Evolutionary conservation across 2,329 filamentous ascomycete species (phyloP), one percentile per base, ranked within the genome.

Genomic region (Colletotrichum sp.): DNA sequence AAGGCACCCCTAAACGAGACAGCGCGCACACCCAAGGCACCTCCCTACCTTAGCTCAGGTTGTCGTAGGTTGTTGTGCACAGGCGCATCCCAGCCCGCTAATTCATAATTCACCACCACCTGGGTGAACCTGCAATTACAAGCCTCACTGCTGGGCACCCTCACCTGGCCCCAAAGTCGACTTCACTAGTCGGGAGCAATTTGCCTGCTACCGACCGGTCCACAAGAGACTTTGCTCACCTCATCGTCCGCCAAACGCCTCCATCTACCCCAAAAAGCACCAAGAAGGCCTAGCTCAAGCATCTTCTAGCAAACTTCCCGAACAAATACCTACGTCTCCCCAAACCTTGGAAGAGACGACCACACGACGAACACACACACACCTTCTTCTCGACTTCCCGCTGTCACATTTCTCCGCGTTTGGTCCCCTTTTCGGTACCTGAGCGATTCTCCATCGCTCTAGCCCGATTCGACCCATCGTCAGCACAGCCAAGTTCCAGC

Each of bases 391-490:
- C 55, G 69, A 73, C 65, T 30, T 74, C 34, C 70, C 70, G 71
- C 74, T 76, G 74, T 76, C 70, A 76, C 64, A 74, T 74, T 76
- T 76, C 74, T 76, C 74, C 65, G 70, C 74, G 70, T 67, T 73
- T 55, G 55, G 43, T 74, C 71, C 64, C 39, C 32, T 59, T 76
- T 60, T 59, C 65, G 64, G 74, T 74, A 69, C 71, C 74, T 74
- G 74, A 61, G 48, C 74, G 24, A 69, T 48, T 68, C 60, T 32
- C 70, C 34, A 69, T 69, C 65, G 59, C 59, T 39, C 70, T 76
- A 68, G 74, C 61, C 64, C 28, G 70, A 68, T 75, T 73, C 48
- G 69, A 71, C n/a, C 30, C 59, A 24, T 57, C 48, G 30, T 16
- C 26, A 59, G 57, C 70, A 32, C 57, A 64, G 60, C 55, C 36